Evolutionary conservation across 2,329 filamentous ascomycete genomes (phyloP), one percentile per base, ranked within the genome.

Genomic region (Phialocephala subalpina): DNA sequence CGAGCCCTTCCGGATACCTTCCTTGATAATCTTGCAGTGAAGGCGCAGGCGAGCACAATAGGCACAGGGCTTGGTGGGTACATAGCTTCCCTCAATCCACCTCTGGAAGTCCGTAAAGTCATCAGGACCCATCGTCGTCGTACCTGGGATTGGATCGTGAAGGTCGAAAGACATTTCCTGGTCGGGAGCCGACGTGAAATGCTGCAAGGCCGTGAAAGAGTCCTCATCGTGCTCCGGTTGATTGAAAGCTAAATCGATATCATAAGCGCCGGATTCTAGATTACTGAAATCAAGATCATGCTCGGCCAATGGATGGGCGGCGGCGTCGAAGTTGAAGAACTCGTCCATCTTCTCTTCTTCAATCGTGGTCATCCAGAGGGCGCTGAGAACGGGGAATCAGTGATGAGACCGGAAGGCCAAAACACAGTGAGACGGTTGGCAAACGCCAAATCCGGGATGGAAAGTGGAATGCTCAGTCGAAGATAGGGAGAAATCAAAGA

Each of bases 271-370:
- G 38, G 76, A 68, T 36, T 63, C 27, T 42, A 70, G 63, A 35
- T 73, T 53, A 35, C 65, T 65, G 27, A 69, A 65, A 45, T 69
- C 67, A 40, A 66, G 47, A 22, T 65, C 55, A 12, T 53, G 49
- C 49, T 53, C 25, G 22, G 22, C 27, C 38, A 69, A 35, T 40
- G 69, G 62, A 27, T 65, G 68, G 55, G 78, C 83, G 58, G 82
- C 80, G 65, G 82, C 78, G 71, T 88, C 85, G 86, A 87, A 90
- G 74, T 88, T 82, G 76, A 92, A 85, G 74, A 90, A 88, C 68
- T 89, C 84, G 63, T 90, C 87, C 69, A 82, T 80, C 18, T 40
- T 29, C n/a, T 76, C 79, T 1, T 78, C 76, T 69, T 86, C 79
- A 58, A 78, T 79, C n/a, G 79, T 78, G 66, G 77, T 78, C 75